These are phyloP conservation scores for Morella rubra DNA, from an alignment of 306 rosid genomes.

Conservation along the genomic window DNA sequence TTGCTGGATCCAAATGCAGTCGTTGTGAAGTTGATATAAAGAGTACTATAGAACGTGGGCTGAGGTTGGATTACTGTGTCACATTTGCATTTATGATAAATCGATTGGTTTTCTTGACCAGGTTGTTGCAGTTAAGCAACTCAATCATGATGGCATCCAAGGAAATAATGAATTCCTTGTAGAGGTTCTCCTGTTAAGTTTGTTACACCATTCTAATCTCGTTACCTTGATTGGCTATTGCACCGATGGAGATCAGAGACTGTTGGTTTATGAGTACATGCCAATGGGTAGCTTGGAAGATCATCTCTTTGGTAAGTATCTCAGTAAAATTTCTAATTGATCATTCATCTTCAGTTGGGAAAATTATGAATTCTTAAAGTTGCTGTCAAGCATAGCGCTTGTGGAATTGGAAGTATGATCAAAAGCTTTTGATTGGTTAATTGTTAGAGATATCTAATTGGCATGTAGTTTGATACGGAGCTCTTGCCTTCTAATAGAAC, in stretches of 20 bases:
- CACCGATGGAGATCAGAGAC: constrained; percentile 95
- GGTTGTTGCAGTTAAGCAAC: constrained; percentile 89
- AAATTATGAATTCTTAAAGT: neutral
- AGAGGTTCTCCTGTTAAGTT: constrained; percentile 95
- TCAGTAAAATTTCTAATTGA: neutral
- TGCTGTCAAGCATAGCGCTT: neutral
- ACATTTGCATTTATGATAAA: neutral
- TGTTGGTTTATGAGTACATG: constrained; percentile 85
- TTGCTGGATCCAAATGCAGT: neutral
- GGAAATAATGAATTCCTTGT: constrained; percentile 91
- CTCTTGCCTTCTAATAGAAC: neutral
- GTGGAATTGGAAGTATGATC: neutral
- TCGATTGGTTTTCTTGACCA: constrained; percentile 29
- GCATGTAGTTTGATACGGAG: neutral
- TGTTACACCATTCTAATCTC: constrained; percentile 83
- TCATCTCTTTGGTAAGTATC: constrained; percentile 70
- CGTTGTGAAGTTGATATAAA: neutral
- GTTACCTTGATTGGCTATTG: constrained; percentile 92
- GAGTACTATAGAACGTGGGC: neutral
- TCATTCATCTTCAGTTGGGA: no score
- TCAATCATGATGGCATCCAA: constrained; percentile 77
- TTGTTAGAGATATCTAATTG: neutral
- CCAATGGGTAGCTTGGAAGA: constrained; percentile 79
- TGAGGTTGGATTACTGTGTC: neutral
- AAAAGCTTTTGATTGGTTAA: constrained; percentile 18